A percentile compares a stretch with the other conserved stretches of the same genome.
These are phyloP conservation scores for Pseudohalonectria lignicola DNA, from an alignment of 2,329 filamentous ascomycete genomes.

Conservation along the genomic window DNA sequence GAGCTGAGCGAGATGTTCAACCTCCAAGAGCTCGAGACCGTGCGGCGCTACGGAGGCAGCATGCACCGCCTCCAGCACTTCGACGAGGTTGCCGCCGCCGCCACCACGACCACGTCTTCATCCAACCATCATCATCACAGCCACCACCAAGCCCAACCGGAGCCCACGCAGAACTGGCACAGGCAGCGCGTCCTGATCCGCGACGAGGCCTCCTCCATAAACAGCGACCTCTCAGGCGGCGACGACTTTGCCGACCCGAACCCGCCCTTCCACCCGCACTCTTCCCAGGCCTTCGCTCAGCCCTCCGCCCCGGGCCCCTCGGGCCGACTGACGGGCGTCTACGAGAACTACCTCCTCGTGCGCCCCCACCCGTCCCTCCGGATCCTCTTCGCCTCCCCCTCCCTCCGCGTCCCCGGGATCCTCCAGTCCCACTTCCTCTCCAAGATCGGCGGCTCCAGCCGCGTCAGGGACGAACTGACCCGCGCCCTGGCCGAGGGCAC, in stretches of 20 bases:
- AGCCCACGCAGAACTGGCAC: slow-evolving; percentile 20
- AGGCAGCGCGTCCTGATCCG: slow-evolving; percentile 29
- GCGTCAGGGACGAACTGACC: slow-evolving; percentile 34
- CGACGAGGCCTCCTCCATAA: slow-evolving; percentile 18
- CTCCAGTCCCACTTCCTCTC: slow-evolving; percentile 48
- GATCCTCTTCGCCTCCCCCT: slow-evolving; percentile 59
- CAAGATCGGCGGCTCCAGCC: slow-evolving; percentile 37
- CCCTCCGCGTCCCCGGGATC: slow-evolving; percentile 55
- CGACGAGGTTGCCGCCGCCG: slow-evolving; percentile 19
- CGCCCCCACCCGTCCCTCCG: slow-evolving; percentile 54
- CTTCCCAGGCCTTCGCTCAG: not conserved
- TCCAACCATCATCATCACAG: too few relatives aligned
- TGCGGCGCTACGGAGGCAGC: slow-evolving; percentile 50
- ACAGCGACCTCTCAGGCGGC: slow-evolving; percentile 4
- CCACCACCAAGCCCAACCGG: slow-evolving; percentile 20
- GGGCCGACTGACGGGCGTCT: slow-evolving; percentile 27
- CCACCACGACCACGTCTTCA: too few relatives aligned
- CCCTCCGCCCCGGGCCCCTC: not conserved
- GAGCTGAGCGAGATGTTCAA: slow-evolving; percentile 62
- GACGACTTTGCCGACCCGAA: slow-evolving; percentile 1
- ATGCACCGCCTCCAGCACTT: slow-evolving; percentile 43
- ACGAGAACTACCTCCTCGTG: slow-evolving; percentile 51
- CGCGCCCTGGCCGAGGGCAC: slow-evolving; percentile 56
- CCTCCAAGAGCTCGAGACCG: slow-evolving; percentile 51
- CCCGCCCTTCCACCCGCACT: slow-evolving; percentile 6